Evolutionary conservation across 768 basidiomycete genomes (phyloP), one percentile per base, ranked within the genome.

Genomic region (Kwoniella newhampshirensis): DNA sequence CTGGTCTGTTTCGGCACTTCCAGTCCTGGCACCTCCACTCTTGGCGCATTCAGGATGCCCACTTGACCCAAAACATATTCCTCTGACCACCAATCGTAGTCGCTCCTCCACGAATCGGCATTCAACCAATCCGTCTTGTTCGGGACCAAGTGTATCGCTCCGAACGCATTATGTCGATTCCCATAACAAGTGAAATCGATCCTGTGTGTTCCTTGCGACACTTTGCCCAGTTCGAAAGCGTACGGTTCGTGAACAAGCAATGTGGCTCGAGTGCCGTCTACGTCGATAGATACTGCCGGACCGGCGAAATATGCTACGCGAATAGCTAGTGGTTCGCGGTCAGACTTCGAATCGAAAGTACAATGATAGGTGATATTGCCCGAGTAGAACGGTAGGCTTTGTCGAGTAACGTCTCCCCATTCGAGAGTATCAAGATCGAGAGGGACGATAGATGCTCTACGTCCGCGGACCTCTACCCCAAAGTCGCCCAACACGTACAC

Each of bases 81-180:
- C 25, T 70, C 66, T 9, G 50, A 49, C 68, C 68, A 70, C 60
- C 59, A 65, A 54, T 70, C 62, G 23, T 57, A 62, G 17, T 65
- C 60, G n/a, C 44, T 60, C 26, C 68, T 54, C 63, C 63, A 70
- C 17, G 60, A 57, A 42, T 68, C 56, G 9, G 68, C 53, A 15
- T 59, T 58, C 21, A 59, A 50, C 63, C 64, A 70, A 30, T 70
- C 49, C 15, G 68, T 70, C 43, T 63, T 64, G 21, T 51, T 56
- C 9, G 57, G 52, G 8, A 59, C 59, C 15, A 70, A 44, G 47
- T 70, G 68, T 7, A 70, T 12, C 8, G 54, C 45, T 12, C 68
- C 68, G 51, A 70, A 70, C 3, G 66, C 54, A 35, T 70, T 70
- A n/a, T 65, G 30, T 27, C 68, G 48, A 59, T 67, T 70, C 12